These are phyloP conservation scores for Blastomyces percursus DNA, from an alignment of 2,329 filamentous ascomycete species.

Conservation along the genomic window DNA sequence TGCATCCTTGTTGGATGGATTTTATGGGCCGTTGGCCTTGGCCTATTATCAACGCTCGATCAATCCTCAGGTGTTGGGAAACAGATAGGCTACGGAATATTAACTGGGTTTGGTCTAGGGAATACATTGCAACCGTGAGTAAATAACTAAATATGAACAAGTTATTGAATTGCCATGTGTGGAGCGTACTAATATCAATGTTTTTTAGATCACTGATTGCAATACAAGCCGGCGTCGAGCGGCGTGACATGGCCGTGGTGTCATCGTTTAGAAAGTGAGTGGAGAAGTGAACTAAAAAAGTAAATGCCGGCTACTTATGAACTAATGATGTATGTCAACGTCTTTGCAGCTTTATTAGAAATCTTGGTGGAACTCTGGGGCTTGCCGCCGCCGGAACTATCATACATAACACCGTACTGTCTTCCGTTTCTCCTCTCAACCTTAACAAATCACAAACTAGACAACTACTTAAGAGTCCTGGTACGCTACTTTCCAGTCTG, in stretches of 20 bases:
- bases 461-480: constrained; percentile 23
- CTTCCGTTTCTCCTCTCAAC: constrained; percentile 19
- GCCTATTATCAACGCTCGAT: constrained; percentile 44
- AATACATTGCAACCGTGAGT: constrained; percentile 41
- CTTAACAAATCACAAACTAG: constrained; percentile 17
- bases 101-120: constrained; percentile 44
- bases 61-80: constrained; percentile 40
- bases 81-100: constrained; percentile 44
- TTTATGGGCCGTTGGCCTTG: constrained; percentile 43
- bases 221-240: constrained; percentile 31
- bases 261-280: constrained; percentile 29
- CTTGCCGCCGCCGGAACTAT: constrained; percentile 33
- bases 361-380: constrained; percentile 33
- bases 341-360: constrained; percentile 29
- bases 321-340: neutral
- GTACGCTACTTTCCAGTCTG: constrained; percentile 21
- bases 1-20: constrained; percentile 45
- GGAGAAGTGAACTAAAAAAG: neutral
- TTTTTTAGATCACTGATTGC: constrained; percentile 23
- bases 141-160: neutral
- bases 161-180: neutral
- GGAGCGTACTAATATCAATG: neutral
- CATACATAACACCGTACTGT: constrained; percentile 22
- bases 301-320: neutral
- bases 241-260: constrained; percentile 33